These are phyloP conservation scores for Suillus lakei DNA, from an alignment of 768 basidiomycete species.

Conservation along the genomic window DNA sequence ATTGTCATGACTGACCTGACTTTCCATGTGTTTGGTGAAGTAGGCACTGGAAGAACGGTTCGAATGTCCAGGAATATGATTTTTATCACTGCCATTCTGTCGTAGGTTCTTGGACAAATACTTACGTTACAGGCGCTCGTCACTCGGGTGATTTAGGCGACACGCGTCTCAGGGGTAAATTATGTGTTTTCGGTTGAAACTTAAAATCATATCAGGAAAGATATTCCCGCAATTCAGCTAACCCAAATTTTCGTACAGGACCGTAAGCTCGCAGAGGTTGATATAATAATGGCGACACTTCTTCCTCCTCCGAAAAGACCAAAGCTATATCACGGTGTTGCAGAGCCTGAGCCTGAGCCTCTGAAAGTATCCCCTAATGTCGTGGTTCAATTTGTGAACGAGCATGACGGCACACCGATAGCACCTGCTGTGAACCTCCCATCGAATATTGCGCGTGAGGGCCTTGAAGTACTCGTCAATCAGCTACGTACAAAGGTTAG, in stretches of 20 bases:
- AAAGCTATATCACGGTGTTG: conserved; percentile 79
- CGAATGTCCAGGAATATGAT: conserved; percentile 16
- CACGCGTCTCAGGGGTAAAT: background rate
- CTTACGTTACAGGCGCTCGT: background rate
- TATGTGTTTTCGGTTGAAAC: background rate
- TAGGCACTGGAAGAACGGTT: conserved; percentile 12
- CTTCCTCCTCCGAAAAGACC: conserved; percentile 89
- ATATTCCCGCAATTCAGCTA: background rate
- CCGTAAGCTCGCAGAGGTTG: background rate
- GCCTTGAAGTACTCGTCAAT: conserved; percentile 88
- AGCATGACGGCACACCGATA: conserved; percentile 79
- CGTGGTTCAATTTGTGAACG: conserved; percentile 91
- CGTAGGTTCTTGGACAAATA: background rate
- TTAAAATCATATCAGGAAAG: background rate
- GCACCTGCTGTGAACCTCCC: conserved; percentile 91
- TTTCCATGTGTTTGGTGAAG: conserved; percentile 19
- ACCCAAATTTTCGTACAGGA: background rate
- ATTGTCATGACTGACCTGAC: conserved; percentile 11
- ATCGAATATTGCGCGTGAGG: conserved; percentile 83
- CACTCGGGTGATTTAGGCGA: too few species aligned
- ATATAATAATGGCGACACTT: conserved; percentile 70
- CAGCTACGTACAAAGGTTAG: conserved; percentile 75
- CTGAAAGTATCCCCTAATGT: conserved; percentile 62
- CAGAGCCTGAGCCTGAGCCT: conserved; percentile 61
- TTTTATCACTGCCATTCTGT: conserved; percentile 15